Conservation (phyloP, 441 rosid genomes). For the Rhodomyrtus psidioides region DNA sequence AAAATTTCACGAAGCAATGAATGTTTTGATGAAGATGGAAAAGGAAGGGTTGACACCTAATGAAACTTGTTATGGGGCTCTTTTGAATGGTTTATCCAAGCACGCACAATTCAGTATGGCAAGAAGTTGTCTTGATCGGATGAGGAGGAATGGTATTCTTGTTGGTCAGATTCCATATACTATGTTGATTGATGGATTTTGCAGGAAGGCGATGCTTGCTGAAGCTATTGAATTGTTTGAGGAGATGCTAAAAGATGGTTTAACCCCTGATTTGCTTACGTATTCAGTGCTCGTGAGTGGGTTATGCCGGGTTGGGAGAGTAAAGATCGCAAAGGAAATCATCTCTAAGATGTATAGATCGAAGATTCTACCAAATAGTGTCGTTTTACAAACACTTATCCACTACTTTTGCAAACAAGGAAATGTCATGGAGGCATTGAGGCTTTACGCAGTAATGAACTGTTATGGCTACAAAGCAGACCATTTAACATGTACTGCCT, state of each 20-base stretch:
- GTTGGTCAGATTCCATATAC: conserved; percentile 56
- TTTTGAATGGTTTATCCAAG: conserved; percentile 66
- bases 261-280: conserved; percentile 57
- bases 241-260: conserved; percentile 54
- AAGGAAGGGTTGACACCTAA: conserved; percentile 37
- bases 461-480: conserved; percentile 32
- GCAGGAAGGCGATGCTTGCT: conserved; percentile 48
- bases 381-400: conserved; percentile 50
- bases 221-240: conserved; percentile 51
- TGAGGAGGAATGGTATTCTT: conserved; percentile 46
- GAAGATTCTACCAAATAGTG: conserved; percentile 51
- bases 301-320: conserved; percentile 43
- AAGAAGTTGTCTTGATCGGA: conserved; percentile 45
- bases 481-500: conserved; percentile 41
- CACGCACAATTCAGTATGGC: conserved; percentile 52
- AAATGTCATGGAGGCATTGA: conserved; percentile 48
- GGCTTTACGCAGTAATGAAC: conserved; percentile 49
- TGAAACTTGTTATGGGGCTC: conserved; percentile 58
- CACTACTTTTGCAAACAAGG: conserved; percentile 52
- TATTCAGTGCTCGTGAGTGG: conserved; percentile 80
- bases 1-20: conserved; percentile 53
- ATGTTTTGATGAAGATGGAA: conserved; percentile 52
- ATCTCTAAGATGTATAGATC: conserved; percentile 54
- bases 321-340: conserved; percentile 40
- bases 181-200: conserved; percentile 64